Base-by-base conservation (phyloP, 192 early-diverging fungal genomes). In the Podila epigama region DNA sequence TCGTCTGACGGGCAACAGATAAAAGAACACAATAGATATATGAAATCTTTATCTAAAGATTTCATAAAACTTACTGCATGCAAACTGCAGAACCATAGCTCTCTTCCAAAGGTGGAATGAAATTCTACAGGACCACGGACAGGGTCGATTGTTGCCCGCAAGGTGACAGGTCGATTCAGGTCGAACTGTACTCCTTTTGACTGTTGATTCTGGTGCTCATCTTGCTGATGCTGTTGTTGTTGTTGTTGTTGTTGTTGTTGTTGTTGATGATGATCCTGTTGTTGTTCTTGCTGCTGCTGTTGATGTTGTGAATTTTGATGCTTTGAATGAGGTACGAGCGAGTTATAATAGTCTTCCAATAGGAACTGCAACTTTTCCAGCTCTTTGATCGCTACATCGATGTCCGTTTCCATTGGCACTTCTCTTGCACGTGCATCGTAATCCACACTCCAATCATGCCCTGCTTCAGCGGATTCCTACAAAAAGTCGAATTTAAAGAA, bases 61-160 rank as follows among this genome's bases (percentile, higher is more conserved):
- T 12, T 41, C 28, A 16, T 22, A 5, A 29, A 11, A 67, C 68
- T 83, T 85, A 87, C 86, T 13, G 87, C 85, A 68, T 88, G 87
- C 32, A 82, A 67, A 78, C 82, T 85, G 44, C 87, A 86, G 66
- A 83, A 88, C 82, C 85, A 88, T 25, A 88, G 78, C 60, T 88
- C 87, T 36, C 87, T 67, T 1, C 85, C 85, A 61, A 84, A 83
- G 1, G 85, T 84, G 4, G 87, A 78, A 32, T 68, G 63, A 25
- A 79, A 75, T 12, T 33, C 39, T 39, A 79, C 53, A 8, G 69
- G 61, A 12, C 58, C 48, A 27, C 33, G 42, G 5, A 66, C 52
- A 0, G 84, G 72, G 31, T 85, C 84, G 28, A 87, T 79, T 1
- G 81, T 82, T 8, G 84, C 84, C 32, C 62, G 48, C 0, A 87